A percentile compares a stretch with the other conserved stretches of the same genome.
Evolutionary conservation across 805 yeast genomes (phyloP).

Genomic region (Sungouiella thailandica): DNA sequence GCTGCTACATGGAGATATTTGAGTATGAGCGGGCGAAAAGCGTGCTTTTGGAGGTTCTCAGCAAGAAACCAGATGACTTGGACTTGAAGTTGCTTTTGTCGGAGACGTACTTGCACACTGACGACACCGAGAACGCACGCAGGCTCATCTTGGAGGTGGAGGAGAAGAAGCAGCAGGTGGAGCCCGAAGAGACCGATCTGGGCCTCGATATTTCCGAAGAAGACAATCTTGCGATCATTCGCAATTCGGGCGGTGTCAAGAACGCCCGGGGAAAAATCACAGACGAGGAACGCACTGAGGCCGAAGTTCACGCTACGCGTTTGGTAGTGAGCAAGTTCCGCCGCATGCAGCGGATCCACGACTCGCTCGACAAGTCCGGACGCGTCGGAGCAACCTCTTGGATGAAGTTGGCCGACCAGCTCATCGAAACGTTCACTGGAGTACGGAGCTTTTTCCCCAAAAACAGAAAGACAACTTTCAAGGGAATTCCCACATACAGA

Average conservation of each 20-base stretch:
- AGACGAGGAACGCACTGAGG: slow-evolving; percentile 46
- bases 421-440: slow-evolving; percentile 76
- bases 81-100: slow-evolving; percentile 77
- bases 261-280: slow-evolving; percentile 18
- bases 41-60: slow-evolving; percentile 51
- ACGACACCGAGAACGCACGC: slow-evolving; percentile 54
- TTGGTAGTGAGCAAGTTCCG: slow-evolving; percentile 53
- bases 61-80: slow-evolving; percentile 55
- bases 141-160: slow-evolving; percentile 48
- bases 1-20: slow-evolving; percentile 70
- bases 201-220: slow-evolving; percentile 11
- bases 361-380: slow-evolving; percentile 33
- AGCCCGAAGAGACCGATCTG: slow-evolving; percentile 10
- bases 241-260: slow-evolving; percentile 9
- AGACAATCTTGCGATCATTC: slow-evolving; percentile 9
- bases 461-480: slow-evolving; percentile 65
- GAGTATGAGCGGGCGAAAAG: slow-evolving; percentile 61
- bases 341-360: slow-evolving; percentile 48
- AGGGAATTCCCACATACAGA: slow-evolving; percentile 60
- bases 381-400: slow-evolving; percentile 67
- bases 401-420: slow-evolving; percentile 78
- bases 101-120: slow-evolving; percentile 69
- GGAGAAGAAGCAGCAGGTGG: slow-evolving; percentile 23
- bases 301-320: slow-evolving; percentile 55
- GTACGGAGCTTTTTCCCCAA: slow-evolving; percentile 75